Evolutionary conservation across 352 stramenopile species (phyloP).

Genomic region (Globisporangium splendens): DNA sequence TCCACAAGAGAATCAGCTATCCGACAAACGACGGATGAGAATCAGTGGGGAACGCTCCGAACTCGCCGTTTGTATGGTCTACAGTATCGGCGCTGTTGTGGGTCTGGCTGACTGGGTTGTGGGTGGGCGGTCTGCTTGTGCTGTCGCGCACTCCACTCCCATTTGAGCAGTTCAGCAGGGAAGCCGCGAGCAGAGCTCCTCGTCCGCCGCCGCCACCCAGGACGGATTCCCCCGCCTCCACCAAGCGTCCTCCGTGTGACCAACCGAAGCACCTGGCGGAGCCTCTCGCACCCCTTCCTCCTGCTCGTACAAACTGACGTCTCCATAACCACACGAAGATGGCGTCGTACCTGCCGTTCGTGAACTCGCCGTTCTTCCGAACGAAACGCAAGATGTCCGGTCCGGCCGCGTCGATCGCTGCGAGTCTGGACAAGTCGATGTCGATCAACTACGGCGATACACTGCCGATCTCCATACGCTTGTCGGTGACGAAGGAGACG

Average conservation of each 20-base stretch:
- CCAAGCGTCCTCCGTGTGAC: too few relatives aligned
- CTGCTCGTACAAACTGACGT: too few relatives aligned
- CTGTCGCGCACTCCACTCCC: not conserved
- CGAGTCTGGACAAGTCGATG: conserved; percentile 31
- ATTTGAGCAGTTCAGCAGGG: conserved; percentile 4
- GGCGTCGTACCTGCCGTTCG: conserved; percentile 21
- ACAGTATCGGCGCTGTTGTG: too few relatives aligned
- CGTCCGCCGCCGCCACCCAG: too few relatives aligned
- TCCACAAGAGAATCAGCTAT: too few relatives aligned
- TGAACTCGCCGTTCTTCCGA: conserved; percentile 21
- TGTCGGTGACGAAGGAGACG: conserved; percentile 4
- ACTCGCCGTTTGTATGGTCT: too few relatives aligned
- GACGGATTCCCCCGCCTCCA: not conserved
- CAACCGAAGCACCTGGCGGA: too few relatives aligned
- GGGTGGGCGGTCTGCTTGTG: too few relatives aligned
- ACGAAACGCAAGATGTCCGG: conserved; percentile 65
- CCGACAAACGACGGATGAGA: too few relatives aligned
- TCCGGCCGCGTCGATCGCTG: conserved; percentile 27
- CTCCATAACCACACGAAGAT: conserved; percentile 1
- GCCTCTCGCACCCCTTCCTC: too few relatives aligned
- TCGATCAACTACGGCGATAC: conserved; percentile 14
- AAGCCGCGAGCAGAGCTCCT: not conserved
- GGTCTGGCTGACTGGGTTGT: too few relatives aligned
- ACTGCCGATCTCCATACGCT: conserved; percentile 12
- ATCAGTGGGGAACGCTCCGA: too few relatives aligned